Conservation (phyloP, 495 filamentous ascomycete species). For the Rostrohypoxylon terebratum region DNA sequence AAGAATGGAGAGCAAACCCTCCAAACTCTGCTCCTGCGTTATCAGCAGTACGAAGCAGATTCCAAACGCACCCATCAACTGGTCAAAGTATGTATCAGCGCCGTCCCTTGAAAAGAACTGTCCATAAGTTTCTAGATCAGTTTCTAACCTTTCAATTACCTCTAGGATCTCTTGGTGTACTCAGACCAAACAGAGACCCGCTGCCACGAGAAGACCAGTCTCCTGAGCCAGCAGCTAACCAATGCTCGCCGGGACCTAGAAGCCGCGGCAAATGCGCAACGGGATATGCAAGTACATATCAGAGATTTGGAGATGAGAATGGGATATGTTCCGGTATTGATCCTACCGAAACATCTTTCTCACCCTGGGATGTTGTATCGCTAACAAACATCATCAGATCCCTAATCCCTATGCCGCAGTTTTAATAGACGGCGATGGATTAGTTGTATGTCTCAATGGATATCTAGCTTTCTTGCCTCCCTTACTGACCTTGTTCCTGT, state of each 20-base stretch:
- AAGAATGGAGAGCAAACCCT: slow-evolving; percentile 19
- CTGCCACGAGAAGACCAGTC: slow-evolving; percentile 54
- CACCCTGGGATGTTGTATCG: slow-evolving; percentile 16
- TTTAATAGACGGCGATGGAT: slow-evolving; percentile 81
- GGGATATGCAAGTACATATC: slow-evolving; percentile 59
- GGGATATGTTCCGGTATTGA: slow-evolving; percentile 48
- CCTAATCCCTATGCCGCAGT: slow-evolving; percentile 80
- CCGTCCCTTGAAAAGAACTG: too few relatives aligned
- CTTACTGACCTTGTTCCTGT: slow-evolving; percentile 4
- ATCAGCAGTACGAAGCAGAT: slow-evolving; percentile 51
- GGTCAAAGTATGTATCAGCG: slow-evolving; percentile 48
- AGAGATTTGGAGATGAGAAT: slow-evolving; percentile 48
- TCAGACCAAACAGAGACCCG: slow-evolving; percentile 50
- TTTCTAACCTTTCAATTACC: slow-evolving; percentile 21
- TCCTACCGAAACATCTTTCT: background rate
- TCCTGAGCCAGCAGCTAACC: slow-evolving; percentile 48
- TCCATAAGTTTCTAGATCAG: background rate
- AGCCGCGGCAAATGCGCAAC: slow-evolving; percentile 53
- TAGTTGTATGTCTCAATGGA: slow-evolving; percentile 65
- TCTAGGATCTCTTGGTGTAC: slow-evolving; percentile 60
- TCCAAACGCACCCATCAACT: slow-evolving; percentile 53
- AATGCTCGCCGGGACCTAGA: slow-evolving; percentile 59
- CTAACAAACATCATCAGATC: slow-evolving; percentile 63
- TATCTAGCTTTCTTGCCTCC: background rate
- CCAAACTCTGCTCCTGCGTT: slow-evolving; percentile 59